These are phyloP conservation scores for Geotrichum klebahnii DNA, from an alignment of 1,139 yeast genomes.

Conservation along the genomic window DNA sequence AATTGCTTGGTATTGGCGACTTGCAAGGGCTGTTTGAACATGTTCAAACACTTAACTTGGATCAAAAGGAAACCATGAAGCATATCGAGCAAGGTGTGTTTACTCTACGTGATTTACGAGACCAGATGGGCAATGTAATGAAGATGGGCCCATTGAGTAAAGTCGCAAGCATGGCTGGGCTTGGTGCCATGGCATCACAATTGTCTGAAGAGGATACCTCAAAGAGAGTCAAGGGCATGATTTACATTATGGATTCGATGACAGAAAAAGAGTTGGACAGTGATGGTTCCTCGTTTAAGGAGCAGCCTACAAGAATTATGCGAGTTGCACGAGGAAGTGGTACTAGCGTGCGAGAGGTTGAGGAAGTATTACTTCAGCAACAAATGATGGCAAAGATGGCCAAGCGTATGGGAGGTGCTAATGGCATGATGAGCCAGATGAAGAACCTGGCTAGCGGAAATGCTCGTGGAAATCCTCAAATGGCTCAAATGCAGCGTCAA, in stretches of 20 bases:
- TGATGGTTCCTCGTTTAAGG: constrained; percentile 77
- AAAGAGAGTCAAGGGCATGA: constrained; percentile 77
- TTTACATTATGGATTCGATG: constrained; percentile 94
- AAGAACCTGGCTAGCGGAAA: constrained; percentile 38
- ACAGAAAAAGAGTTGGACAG: constrained; percentile 85
- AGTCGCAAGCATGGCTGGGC: constrained; percentile 88
- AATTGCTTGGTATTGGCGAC: constrained; percentile 91
- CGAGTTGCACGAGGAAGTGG: constrained; percentile 97
- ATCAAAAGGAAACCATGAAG: constrained; percentile 88
- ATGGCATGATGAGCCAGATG: constrained; percentile 44
- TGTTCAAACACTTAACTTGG: constrained; percentile 81
- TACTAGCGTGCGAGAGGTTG: constrained; percentile 87
- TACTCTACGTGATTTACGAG: constrained; percentile 85
- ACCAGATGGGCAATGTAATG: constrained; percentile 90
- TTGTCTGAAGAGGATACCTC: constrained; percentile 83
- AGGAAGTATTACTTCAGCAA: constrained; percentile 87
- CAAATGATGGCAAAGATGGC: constrained; percentile 96
- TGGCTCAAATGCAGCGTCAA: constrained; percentile 39
- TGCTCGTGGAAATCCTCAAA: constrained; percentile 37
- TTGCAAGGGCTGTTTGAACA: constrained; percentile 92
- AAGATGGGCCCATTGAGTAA: constrained; percentile 95
- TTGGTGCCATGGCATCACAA: constrained; percentile 77
- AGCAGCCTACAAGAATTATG: constrained; percentile 79
- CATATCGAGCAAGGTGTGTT: constrained; percentile 93
- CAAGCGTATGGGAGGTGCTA: constrained; percentile 55